These are phyloP conservation scores for Neurospora sp. DNA, from an alignment of 2,329 filamentous ascomycete genomes.

Conservation along the genomic window DNA sequence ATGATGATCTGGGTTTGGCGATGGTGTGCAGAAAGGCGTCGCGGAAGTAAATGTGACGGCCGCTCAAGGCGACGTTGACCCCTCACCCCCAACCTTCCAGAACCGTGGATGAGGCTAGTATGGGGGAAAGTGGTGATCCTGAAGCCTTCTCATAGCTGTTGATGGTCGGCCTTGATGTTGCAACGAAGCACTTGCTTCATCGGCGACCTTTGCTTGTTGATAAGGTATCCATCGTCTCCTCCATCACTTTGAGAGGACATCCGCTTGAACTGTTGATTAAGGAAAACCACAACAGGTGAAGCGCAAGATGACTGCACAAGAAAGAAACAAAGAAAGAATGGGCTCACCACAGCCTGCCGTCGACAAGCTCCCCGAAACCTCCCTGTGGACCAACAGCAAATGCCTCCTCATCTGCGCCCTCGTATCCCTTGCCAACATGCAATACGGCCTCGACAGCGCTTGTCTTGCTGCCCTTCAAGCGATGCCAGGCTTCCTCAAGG, in stretches of 20 bases:
- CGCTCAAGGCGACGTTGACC: neutral
- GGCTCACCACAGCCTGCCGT: neutral
- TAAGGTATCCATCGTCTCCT: neutral
- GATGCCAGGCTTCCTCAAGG: constrained; percentile 40
- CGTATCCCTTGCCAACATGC: constrained; percentile 39
- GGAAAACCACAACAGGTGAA: neutral
- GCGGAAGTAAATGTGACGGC: neutral
- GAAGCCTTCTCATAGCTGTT: neutral
- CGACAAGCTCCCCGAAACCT: constrained; percentile 22
- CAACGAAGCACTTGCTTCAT: neutral
- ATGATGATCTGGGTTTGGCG: neutral
- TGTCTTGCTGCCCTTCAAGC: constrained; percentile 36
- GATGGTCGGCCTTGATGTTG: neutral
- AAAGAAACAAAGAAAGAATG: neutral
- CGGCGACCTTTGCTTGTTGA: neutral
- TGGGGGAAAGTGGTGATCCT: neutral
- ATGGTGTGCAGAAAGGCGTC: neutral
- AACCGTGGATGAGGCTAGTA: neutral
- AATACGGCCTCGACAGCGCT: constrained; percentile 41
- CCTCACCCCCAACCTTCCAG: neutral
- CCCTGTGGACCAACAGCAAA: constrained; percentile 31
- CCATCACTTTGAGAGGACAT: no score
- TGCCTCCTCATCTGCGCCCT: constrained; percentile 35
- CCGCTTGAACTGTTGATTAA: neutral
- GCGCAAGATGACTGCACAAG: neutral